phyloP scores from a whole-genome alignment of 208 protist species.

The Leishmania arabica region DNA sequence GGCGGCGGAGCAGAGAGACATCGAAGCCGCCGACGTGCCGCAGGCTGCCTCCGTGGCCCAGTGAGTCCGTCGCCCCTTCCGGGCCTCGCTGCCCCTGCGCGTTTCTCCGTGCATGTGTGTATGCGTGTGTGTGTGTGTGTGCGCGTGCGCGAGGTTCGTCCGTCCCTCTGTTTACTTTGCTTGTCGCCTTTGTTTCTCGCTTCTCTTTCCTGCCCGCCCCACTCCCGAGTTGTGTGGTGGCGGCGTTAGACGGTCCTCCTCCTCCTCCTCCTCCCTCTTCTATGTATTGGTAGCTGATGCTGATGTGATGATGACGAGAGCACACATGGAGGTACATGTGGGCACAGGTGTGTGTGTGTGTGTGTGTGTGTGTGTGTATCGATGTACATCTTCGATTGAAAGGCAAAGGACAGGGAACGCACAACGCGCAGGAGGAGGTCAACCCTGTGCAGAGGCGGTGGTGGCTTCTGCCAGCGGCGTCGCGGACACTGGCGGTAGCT shows the following conservation, averaged over 20 bases:
- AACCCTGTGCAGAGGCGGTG: background rate
- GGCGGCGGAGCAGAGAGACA: slow-evolving; percentile 23
- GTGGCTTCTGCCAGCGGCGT: background rate
- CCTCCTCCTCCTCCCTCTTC: no score
- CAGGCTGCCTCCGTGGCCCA: slow-evolving; percentile 16
- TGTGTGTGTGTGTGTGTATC: slow-evolving; percentile 2
- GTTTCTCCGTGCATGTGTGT: no score
- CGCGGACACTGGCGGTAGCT: background rate
- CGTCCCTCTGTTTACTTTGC: background rate
- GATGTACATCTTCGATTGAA: slow-evolving; percentile 14
- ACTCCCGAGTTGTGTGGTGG: background rate
- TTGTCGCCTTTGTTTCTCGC: background rate
- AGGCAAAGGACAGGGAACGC: background rate
- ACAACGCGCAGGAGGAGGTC: background rate
- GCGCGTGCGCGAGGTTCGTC: background rate
- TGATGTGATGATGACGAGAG: background rate
- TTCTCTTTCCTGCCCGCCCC: background rate
- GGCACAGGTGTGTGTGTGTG: slow-evolving; percentile 1
- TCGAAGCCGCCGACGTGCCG: slow-evolving; percentile 22
- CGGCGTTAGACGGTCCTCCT: background rate
- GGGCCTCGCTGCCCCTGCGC: background rate
- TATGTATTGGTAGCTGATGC: slow-evolving; percentile 2
- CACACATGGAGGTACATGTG: background rate
- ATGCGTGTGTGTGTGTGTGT: background rate
- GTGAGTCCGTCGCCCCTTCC: slow-evolving; percentile 7